Conservation (phyloP, 2,329 filamentous ascomycete species). For the Nothopassalora personata region DNA sequence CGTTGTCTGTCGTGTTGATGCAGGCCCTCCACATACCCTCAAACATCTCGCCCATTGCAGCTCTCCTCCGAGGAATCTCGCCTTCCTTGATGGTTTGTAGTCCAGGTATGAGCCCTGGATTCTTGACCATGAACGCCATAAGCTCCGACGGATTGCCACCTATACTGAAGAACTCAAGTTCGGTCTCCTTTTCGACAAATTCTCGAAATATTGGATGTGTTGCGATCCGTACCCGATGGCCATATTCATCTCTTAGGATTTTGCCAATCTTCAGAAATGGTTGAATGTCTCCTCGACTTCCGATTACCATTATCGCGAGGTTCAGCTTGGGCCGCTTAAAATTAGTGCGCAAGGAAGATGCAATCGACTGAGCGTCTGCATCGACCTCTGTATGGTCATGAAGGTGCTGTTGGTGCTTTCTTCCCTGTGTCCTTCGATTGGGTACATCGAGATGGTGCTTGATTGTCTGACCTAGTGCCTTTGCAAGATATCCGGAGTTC, state of each 20-base stretch:
- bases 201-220: slow-evolving; percentile 73
- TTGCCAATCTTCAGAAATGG: slow-evolving; percentile 73
- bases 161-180: slow-evolving; percentile 73
- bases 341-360: slow-evolving; percentile 23
- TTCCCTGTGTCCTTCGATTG: slow-evolving; percentile 17
- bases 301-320: slow-evolving; percentile 80
- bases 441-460: slow-evolving; percentile 48
- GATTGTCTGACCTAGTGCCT: slow-evolving; percentile 62
- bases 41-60: slow-evolving; percentile 76
- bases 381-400: slow-evolving; percentile 17
- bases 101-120: slow-evolving; percentile 69
- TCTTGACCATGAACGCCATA: slow-evolving; percentile 87
- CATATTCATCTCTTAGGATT: slow-evolving; percentile 63
- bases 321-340: slow-evolving; percentile 54
- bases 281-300: slow-evolving; percentile 73
- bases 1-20: slow-evolving; percentile 66
- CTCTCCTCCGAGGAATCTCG: slow-evolving; percentile 62
- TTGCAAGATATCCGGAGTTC: slow-evolving; percentile 66
- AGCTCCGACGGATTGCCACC: slow-evolving; percentile 74
- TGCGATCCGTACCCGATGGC: slow-evolving; percentile 70
- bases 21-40: slow-evolving; percentile 77
- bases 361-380: slow-evolving; percentile 22
- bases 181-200: slow-evolving; percentile 66
- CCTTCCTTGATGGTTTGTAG: slow-evolving; percentile 67
- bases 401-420: slow-evolving; percentile 31